Conservation (phyloP, 2,329 filamentous ascomycete species). For the Penicillium aurantiogriseum region DNA sequence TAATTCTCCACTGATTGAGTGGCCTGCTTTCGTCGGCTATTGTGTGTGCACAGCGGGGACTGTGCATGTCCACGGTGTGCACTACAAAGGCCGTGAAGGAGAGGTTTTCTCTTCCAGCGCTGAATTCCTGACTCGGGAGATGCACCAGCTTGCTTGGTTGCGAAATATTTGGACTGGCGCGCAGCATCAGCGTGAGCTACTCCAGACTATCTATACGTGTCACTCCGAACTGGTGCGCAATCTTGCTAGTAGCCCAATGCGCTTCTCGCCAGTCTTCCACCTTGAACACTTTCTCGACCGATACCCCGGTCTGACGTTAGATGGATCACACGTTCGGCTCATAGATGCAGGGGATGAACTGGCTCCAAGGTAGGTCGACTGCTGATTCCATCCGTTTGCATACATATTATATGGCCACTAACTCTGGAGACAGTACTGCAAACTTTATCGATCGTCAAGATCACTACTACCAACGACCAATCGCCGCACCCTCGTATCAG, state of each 20-base stretch:
- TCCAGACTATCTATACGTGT: slow-evolving; percentile 75
- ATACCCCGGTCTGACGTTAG: slow-evolving; percentile 70
- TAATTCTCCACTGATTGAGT: slow-evolving; percentile 72
- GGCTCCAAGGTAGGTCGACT: slow-evolving; percentile 13
- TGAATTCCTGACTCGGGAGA: slow-evolving; percentile 72
- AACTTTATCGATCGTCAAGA: slow-evolving; percentile 21
- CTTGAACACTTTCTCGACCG: slow-evolving; percentile 85
- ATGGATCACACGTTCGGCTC: slow-evolving; percentile 72
- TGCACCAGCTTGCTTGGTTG: slow-evolving; percentile 75
- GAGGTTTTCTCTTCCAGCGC: slow-evolving; percentile 63
- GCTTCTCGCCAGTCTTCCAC: slow-evolving; percentile 77
- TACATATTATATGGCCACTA: not conserved
- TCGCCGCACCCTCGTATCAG: slow-evolving; percentile 15
- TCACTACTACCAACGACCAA: slow-evolving; percentile 20
- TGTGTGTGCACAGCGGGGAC: slow-evolving; percentile 84
- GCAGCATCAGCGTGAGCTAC: slow-evolving; percentile 74
- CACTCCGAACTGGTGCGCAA: slow-evolving; percentile 77
- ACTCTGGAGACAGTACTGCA: slow-evolving; percentile 1
- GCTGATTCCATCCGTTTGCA: not conserved
- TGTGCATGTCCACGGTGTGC: slow-evolving; percentile 80
- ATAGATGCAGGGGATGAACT: slow-evolving; percentile 62
- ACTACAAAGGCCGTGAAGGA: slow-evolving; percentile 67
- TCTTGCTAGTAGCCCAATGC: slow-evolving; percentile 64
- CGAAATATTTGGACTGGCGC: slow-evolving; percentile 73
- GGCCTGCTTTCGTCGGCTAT: slow-evolving; percentile 83